Base-by-base conservation (phyloP, 176 grass and related monocot species). In the Aegilops longissima region DNA sequence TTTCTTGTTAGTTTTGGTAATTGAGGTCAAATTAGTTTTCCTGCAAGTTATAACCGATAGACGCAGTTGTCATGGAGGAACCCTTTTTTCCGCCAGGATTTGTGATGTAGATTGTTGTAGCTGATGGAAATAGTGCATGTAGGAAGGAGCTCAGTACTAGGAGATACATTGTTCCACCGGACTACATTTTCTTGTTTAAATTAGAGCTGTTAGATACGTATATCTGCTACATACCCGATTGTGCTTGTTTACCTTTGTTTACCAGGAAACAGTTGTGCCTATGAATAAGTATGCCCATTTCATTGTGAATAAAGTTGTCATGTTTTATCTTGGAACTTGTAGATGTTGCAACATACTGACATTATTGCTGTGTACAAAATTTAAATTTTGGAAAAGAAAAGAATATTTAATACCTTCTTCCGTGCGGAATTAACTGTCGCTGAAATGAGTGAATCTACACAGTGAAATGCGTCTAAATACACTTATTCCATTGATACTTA, bases 21-120 rank as follows among this genome's bases (percentile, higher is more conserved):
- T 77, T 71, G 82, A 45, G 54, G 65, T 81, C 51, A 85, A 87
- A 24, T 91, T 70, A 85, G 70, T 23, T 81, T 38, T 77, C 16
- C 65, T 81, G 67, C 85, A 85, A 27, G 42, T 67, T 87, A 84
- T 77, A 82, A 27, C 33, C 9, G 76, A 64, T 88, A 91, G 78
- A 88, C 30, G 70, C 34, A 79, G 24, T 70, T 86, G 23, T 77
- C 64, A 70, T 40, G 25, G 25, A 83, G 34, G 80, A 34, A 25
- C 25, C 35, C 27, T 10, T 35, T 70, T 70, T 76, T 78, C 56
- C 45, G 3, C 30, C 24, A 79, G 13, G 42, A 78, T 72, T 77
- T 51, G n/a, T 85, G 51, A 72, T 82, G 82, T 91, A 88, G 71
- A 18, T 54, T 54, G 81, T 78, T 88, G 38, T 91, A 58, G 71